Evolutionary conservation across 2,329 filamentous ascomycete genomes (phyloP).

Genomic region (Myotisia sp.): DNA sequence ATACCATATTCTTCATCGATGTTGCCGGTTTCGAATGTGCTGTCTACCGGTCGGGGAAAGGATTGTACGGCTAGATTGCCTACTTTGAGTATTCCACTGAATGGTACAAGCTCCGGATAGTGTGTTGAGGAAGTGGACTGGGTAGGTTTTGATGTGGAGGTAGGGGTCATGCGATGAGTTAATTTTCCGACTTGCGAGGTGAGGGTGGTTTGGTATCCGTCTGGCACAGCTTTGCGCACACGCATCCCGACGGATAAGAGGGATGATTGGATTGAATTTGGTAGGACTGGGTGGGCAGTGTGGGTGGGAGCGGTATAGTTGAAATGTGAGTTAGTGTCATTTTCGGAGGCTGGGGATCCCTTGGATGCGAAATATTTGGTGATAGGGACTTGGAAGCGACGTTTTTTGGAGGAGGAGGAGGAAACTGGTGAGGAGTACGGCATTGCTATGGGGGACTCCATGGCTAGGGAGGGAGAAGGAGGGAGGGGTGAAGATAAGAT

Average conservation of each 20-base stretch:
- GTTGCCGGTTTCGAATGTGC: slow-evolving; percentile 19
- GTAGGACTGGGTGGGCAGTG: slow-evolving; percentile 39
- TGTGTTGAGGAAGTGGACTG: slow-evolving; percentile 16
- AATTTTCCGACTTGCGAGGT: slow-evolving; percentile 13
- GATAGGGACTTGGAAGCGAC: slow-evolving; percentile 33
- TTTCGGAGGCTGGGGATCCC: slow-evolving; percentile 8
- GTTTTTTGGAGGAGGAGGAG: slow-evolving; percentile 24
- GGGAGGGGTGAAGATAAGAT: neutral
- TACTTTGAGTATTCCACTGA: slow-evolving; percentile 65
- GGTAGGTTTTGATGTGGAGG: slow-evolving; percentile 10
- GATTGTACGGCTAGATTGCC: slow-evolving; percentile 51
- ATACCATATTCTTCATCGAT: slow-evolving; percentile 25
- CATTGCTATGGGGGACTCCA: too few species aligned
- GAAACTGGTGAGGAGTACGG: too few species aligned
- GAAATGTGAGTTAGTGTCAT: slow-evolving; percentile 21
- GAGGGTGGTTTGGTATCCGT: slow-evolving; percentile 69
- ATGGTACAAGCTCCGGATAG: slow-evolving; percentile 55
- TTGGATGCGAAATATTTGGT: slow-evolving; percentile 25
- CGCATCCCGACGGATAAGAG: slow-evolving; percentile 91
- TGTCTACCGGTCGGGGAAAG: slow-evolving; percentile 26
- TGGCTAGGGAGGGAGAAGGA: neutral
- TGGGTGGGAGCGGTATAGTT: slow-evolving; percentile 28
- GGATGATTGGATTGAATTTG: slow-evolving; percentile 57
- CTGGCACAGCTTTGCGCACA: slow-evolving; percentile 78
- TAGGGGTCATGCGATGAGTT: neutral